phyloP scores from a whole-genome alignment of 23 red algal genomes.

The Cyanidium caldarium region DNA sequence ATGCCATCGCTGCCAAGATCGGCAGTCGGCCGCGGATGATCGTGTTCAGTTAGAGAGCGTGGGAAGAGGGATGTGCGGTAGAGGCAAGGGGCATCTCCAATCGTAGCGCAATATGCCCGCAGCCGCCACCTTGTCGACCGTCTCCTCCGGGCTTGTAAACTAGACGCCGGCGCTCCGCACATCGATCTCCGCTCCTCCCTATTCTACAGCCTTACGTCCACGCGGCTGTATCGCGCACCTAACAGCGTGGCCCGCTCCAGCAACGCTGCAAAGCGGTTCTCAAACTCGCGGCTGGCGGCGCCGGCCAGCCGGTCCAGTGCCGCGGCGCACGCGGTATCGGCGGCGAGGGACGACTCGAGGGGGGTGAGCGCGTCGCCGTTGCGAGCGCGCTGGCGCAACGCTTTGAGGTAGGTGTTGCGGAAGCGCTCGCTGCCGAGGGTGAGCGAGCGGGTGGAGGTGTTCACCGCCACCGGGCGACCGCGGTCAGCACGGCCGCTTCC shows the following conservation, averaged over 20 bases:
- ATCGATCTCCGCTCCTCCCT: too few species aligned
- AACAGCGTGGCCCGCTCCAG: conserved; percentile 52
- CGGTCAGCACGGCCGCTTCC: background rate
- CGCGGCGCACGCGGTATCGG: conserved; percentile 23
- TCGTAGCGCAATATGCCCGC: too few species aligned
- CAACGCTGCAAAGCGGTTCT: conserved; percentile 60
- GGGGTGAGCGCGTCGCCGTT: conserved; percentile 17
- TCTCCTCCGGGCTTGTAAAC: too few species aligned
- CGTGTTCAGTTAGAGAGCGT: conserved; percentile 49
- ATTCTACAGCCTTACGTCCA: background rate
- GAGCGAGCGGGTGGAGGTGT: conserved; percentile 50
- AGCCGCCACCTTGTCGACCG: too few species aligned
- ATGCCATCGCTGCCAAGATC: conserved; percentile 31
- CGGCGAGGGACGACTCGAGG: conserved; percentile 38
- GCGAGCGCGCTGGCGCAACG: conserved; percentile 31
- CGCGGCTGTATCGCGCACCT: conserved; percentile 13
- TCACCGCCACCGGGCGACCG: conserved; percentile 50
- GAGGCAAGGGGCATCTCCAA: background rate
- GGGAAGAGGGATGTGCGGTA: background rate
- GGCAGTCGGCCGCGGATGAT: conserved; percentile 45
- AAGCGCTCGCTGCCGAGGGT: conserved; percentile 75
- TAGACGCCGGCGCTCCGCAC: too few species aligned
- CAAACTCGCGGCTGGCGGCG: conserved; percentile 50
- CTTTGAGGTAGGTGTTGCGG: conserved; percentile 49
- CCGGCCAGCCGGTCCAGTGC: conserved; percentile 48